Percentiles rank a stretch among this genome's conserved stretches.
Evolutionary conservation across 768 basidiomycete genomes (phyloP).

Genomic region (Austroboletus eburneus): DNA sequence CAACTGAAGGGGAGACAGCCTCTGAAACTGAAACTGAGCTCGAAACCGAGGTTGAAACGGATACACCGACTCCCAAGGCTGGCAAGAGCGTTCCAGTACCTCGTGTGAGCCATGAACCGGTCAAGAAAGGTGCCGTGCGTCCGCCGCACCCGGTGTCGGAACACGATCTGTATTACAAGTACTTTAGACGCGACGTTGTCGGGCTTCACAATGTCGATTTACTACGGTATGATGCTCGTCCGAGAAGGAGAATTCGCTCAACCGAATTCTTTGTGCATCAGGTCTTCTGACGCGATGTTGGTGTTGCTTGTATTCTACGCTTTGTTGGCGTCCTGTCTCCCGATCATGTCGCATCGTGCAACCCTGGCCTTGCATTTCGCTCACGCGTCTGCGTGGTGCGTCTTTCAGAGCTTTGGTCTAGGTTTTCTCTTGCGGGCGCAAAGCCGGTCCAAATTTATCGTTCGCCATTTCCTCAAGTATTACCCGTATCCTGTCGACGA

Average conservation of each 20-base stretch:
- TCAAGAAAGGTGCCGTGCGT: not conserved
- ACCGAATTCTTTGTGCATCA: slow-evolving; percentile 33
- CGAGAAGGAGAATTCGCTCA: slow-evolving; percentile 10
- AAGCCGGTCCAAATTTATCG: slow-evolving; percentile 81
- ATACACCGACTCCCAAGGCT: slow-evolving; percentile 19
- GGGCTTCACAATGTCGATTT: slow-evolving; percentile 79
- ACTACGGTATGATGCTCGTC: slow-evolving; percentile 56
- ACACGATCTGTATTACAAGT: slow-evolving; percentile 86
- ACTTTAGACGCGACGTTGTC: slow-evolving; percentile 86
- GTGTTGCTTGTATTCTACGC: slow-evolving; percentile 71
- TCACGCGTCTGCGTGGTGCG: slow-evolving; percentile 82
- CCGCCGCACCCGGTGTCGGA: slow-evolving; percentile 46
- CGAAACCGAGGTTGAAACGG: slow-evolving; percentile 58
- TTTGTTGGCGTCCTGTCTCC: slow-evolving; percentile 54
- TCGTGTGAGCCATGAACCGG: slow-evolving; percentile 5
- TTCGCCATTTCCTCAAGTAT: slow-evolving; percentile 91
- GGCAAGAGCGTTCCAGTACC: not conserved
- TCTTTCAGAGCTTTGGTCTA: slow-evolving; percentile 85
- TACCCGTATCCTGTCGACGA: slow-evolving; percentile 81
- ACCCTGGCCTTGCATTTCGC: slow-evolving; percentile 67
- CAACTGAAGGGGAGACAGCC: slow-evolving; percentile 68
- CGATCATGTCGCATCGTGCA: slow-evolving; percentile 45
- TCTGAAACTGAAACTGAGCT: slow-evolving; percentile 72
- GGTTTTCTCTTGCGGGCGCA: slow-evolving; percentile 83
- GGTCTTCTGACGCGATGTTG: slow-evolving; percentile 82